phyloP scores from a whole-genome alignment of 306 rosid genomes.

The Oxytropis ochrocephala region DNA sequence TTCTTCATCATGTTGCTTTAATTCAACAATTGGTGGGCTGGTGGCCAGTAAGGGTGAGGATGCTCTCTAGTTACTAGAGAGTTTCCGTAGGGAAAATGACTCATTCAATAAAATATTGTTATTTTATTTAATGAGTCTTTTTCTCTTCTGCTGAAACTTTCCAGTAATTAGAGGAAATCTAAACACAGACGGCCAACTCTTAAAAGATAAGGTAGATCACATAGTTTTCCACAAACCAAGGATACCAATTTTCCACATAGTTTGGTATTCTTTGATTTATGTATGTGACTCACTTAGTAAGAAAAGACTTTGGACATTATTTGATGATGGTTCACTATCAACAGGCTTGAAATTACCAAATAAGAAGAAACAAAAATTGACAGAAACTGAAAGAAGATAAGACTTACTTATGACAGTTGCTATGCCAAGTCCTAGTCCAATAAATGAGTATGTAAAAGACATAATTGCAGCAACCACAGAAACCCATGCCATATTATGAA shows the following conservation, averaged over 20 bases:
- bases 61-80: too few species aligned
- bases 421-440: constrained; percentile 75
- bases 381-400: not conserved
- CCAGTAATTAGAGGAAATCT: too few species aligned
- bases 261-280: not conserved
- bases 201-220: too few species aligned
- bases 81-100: too few species aligned
- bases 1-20: not conserved
- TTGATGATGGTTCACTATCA: not conserved
- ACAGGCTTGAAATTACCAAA: not conserved
- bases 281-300: not conserved
- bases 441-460: constrained; percentile 72
- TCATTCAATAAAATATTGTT: too few species aligned
- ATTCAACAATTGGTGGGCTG: too few species aligned
- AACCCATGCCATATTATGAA: constrained; percentile 82
- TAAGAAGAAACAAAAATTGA: not conserved
- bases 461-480: constrained; percentile 65
- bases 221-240: too few species aligned
- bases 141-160: too few species aligned
- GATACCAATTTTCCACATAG: too few species aligned
- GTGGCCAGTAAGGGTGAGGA: too few species aligned
- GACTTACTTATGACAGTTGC: constrained; percentile 43
- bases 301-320: not conserved
- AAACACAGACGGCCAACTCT: too few species aligned
- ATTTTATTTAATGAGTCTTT: too few species aligned